These are phyloP conservation scores for Parietaria judaica DNA, from an alignment of 306 rosid genomes.

Conservation along the genomic window DNA sequence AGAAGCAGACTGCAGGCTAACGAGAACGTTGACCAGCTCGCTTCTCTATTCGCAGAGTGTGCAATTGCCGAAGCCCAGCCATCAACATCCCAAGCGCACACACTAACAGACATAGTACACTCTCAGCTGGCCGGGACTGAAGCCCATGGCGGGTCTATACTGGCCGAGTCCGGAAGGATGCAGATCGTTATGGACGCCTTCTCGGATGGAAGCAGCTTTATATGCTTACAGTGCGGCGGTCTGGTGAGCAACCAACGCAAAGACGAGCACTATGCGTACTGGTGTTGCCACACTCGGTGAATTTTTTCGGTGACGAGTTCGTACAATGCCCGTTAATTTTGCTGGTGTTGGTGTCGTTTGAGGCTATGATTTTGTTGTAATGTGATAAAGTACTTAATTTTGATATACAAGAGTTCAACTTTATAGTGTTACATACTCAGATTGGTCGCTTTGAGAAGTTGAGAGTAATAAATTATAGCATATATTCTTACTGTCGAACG, in stretches of 20 bases:
- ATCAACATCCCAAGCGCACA: slow-evolving; percentile 20
- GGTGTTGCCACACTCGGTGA: slow-evolving; percentile 59
- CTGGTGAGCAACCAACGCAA: slow-evolving; percentile 81
- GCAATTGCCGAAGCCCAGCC: slow-evolving; percentile 91
- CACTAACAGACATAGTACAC: slow-evolving; percentile 15
- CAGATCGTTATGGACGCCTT: slow-evolving; percentile 87
- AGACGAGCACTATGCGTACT: slow-evolving; percentile 79
- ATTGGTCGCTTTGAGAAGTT: no score
- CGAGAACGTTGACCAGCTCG: slow-evolving; percentile 68
- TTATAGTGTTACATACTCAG: no score
- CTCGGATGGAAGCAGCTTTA: slow-evolving; percentile 92
- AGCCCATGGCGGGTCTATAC: slow-evolving; percentile 54
- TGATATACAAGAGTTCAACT: neutral
- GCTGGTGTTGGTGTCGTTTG: no score
- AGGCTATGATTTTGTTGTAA: no score
- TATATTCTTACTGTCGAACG: no score
- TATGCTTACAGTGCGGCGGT: slow-evolving; percentile 94
- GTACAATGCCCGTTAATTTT: slow-evolving; percentile 1
- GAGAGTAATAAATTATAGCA: no score
- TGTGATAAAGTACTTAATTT: neutral
- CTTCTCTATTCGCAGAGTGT: slow-evolving; percentile 93
- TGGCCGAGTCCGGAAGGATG: slow-evolving; percentile 83
- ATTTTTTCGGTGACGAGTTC: slow-evolving; percentile 2
- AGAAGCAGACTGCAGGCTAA: slow-evolving; percentile 59
- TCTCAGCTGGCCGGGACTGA: slow-evolving; percentile 24